Base-by-base conservation (phyloP, 129 eudicot genomes). In the Flaveria linearis region DNA sequence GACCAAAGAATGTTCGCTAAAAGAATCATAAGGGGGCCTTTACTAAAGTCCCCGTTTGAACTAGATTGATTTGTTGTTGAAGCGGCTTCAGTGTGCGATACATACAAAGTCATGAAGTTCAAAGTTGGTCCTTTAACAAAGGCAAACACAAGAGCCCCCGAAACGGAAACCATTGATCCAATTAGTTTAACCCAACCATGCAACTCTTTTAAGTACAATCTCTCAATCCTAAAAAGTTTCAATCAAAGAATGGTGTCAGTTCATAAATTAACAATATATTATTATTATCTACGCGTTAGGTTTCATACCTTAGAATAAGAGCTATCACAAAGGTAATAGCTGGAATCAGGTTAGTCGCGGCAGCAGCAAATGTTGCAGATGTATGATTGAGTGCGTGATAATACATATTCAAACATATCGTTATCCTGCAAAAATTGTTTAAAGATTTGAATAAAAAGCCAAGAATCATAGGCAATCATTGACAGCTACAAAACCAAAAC, bases 341-440 rank as follows among this genome's bases (percentile, higher is more conserved):
- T 0, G 97, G 97, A 78, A 91, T 82, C 45, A 86, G 39, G 78
- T 88, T 91, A 23, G 91, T 85, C 11, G 87, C 49, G 56, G 96
- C 97, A 17, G 96, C 89, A 26, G 96, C 97, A 77, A 86, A 88
- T 36, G 97, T 91, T 64, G 97, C 97, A 5, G 97, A 70, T 50
- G 89, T 87, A 71, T 88, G 89, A 39, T 80, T 72, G 57, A 91
- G 71, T 15, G 88, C 81, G 20, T 78, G 72, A 17, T 57, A 68
- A 61, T 82, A 87, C 68, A 89, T 82, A 79, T 88, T 87, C 68
- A 80, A 77, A 76, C 84, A 81, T 63, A 88, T 36, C 8, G 92
- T 85, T 0, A 83, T 76, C 88, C 97, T 91, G 90, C 52, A 76
- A 41, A 3, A 33, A 43, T 62, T 62, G 2, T 14, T 9, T 61